Conservation (phyloP, 441 rosid genomes). For the Francoa sonchifolia region DNA sequence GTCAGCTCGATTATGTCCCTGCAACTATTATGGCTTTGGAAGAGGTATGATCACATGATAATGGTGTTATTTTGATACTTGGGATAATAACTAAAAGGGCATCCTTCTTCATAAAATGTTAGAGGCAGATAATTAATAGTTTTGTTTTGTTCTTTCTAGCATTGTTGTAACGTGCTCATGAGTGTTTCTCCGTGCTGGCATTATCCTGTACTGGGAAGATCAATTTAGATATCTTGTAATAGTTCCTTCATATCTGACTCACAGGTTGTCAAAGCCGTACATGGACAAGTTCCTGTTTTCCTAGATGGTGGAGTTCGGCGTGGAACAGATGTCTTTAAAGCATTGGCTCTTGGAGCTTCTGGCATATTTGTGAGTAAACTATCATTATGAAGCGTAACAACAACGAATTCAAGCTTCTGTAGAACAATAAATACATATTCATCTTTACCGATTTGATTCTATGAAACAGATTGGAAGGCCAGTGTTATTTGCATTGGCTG, state of each 20-base stretch:
- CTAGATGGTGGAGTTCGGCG: conserved; percentile 80
- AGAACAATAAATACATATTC: no score
- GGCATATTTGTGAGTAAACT: conserved; percentile 75
- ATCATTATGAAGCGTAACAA: no score
- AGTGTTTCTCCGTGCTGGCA: no score
- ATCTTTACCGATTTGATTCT: not conserved
- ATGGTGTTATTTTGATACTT: not conserved
- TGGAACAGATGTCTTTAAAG: conserved; percentile 88
- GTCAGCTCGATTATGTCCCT: conserved; percentile 90
- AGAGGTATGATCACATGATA: conserved; percentile 38
- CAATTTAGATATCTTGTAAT: not conserved
- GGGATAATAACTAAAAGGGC: no score
- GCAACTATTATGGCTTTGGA: conserved; percentile 82
- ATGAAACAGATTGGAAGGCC: conserved; percentile 92
- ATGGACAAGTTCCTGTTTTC: conserved; percentile 72
- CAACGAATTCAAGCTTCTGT: no score
- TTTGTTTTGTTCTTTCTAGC: no score
- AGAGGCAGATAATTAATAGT: no score
- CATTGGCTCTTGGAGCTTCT: conserved; percentile 89
- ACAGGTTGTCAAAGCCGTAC: conserved; percentile 81
- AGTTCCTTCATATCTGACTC: conserved; percentile 1
- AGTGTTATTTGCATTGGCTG: conserved; percentile 65
- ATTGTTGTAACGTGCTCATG: no score
- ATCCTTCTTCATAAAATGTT: no score
- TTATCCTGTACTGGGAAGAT: not conserved